Conservation (phyloP, 2,329 filamentous ascomycete species). For the Neonectria faginata region DNA sequence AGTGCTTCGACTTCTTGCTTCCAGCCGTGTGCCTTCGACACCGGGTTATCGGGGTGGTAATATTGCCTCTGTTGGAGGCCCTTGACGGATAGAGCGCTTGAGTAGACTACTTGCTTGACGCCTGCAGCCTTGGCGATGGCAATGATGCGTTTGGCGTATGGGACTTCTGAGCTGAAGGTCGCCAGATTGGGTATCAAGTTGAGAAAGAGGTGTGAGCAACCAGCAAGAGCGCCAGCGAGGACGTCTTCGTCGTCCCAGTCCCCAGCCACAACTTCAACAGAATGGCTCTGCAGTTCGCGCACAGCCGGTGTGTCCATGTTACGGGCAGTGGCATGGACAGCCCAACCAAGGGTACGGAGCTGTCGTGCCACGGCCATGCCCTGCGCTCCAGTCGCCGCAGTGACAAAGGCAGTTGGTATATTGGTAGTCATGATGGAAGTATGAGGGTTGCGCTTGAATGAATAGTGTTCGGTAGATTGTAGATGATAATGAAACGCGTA, state of each 20-base stretch:
- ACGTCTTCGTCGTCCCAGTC: constrained; percentile 5
- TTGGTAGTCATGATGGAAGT: not conserved
- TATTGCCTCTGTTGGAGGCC: not conserved
- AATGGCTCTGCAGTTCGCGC: not conserved
- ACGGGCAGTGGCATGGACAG: not conserved
- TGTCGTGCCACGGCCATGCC: constrained; percentile 3
- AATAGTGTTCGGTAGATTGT: too few relatives aligned
- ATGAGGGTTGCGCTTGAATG: too few relatives aligned
- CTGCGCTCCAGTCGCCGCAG: constrained; percentile 3
- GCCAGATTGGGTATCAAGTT: constrained; percentile 1
- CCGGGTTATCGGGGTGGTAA: not conserved
- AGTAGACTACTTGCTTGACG: constrained; percentile 10
- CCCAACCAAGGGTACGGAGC: not conserved
- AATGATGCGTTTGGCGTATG: not conserved
- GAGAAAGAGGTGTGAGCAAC: not conserved
- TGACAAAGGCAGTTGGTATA: constrained; percentile 3
- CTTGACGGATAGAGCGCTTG: not conserved
- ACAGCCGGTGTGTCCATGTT: constrained; percentile 4
- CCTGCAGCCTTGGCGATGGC: constrained; percentile 1
- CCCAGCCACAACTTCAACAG: not conserved
- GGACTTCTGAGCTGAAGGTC: not conserved
- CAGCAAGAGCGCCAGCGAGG: not conserved
- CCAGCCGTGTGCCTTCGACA: not conserved
- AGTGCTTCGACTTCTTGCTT: not conserved
- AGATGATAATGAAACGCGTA: too few relatives aligned